Conservation (phyloP, 371 early-diverging fungal genomes). For the Mucor indicus region DNA sequence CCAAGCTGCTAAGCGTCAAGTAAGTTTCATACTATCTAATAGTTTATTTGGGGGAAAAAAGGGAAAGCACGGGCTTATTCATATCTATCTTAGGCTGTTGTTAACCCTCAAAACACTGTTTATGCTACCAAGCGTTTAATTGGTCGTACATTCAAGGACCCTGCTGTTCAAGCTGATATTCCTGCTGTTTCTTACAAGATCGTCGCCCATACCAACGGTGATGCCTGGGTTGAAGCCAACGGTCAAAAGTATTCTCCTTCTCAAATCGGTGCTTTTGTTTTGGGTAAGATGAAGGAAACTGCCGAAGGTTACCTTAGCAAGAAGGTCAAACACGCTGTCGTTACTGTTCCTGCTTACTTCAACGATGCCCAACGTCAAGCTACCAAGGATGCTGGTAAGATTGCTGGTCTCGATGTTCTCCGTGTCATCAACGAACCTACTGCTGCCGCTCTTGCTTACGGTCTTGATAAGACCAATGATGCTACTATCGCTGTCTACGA, state of each 20-base stretch:
- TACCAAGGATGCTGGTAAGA: constrained; percentile 95
- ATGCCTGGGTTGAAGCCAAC: constrained; percentile 93
- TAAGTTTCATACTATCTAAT: too few relatives aligned
- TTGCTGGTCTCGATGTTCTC: constrained; percentile 93
- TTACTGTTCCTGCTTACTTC: constrained; percentile 78
- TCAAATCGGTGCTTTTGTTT: constrained; percentile 93
- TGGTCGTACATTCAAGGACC: constrained; percentile 89
- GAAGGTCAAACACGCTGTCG: constrained; percentile 83
- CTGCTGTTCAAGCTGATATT: constrained; percentile 81
- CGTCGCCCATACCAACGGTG: constrained; percentile 86
- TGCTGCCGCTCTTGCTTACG: constrained; percentile 98
- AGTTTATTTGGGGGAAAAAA: too few relatives aligned
- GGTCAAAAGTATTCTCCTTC: constrained; percentile 94
- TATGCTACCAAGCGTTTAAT: constrained; percentile 95
- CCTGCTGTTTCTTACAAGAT: constrained; percentile 90
- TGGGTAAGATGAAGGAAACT: constrained; percentile 90
- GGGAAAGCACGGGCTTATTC: too few relatives aligned
- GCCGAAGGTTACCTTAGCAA: constrained; percentile 86
- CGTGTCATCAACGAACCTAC: constrained; percentile 98
- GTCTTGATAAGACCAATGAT: constrained; percentile 82
- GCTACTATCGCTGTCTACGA: constrained; percentile 94
- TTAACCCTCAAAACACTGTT: constrained; percentile 90
- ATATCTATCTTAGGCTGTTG: constrained; percentile 88
- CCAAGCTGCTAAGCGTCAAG: constrained; percentile 86
- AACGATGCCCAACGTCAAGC: constrained; percentile 96